phyloP scores from a whole-genome alignment of 2,329 filamentous ascomycete genomes.

The Colletotrichum noveboracense region DNA sequence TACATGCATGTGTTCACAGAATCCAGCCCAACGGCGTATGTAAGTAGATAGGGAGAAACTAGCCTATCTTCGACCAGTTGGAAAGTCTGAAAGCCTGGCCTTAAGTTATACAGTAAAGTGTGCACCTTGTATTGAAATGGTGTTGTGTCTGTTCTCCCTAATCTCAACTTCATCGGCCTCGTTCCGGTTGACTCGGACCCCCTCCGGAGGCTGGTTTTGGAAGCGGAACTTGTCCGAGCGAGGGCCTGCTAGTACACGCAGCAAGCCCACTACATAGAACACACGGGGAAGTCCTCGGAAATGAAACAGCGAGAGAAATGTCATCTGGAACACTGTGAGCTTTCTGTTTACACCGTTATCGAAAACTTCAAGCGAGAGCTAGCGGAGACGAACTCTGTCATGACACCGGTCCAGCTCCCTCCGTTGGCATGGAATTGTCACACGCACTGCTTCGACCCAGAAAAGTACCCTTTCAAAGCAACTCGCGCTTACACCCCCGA shows the following conservation, averaged over 20 bases:
- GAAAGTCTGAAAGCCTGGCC: background rate
- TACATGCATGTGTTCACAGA: background rate
- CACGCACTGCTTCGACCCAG: background rate
- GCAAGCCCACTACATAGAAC: background rate
- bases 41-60: background rate
- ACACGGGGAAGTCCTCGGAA: background rate
- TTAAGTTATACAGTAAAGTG: background rate
- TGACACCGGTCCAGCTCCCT: background rate
- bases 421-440: background rate
- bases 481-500: background rate
- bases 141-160: background rate
- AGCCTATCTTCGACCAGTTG: background rate
- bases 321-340: background rate
- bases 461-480: background rate
- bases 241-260: background rate
- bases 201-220: background rate
- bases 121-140: background rate
- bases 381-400: background rate
- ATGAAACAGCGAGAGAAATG: background rate
- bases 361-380: background rate
- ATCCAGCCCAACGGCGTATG: background rate
- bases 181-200: background rate
- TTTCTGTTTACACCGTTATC: background rate
- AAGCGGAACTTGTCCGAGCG: background rate
- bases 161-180: background rate